Evolutionary conservation across 139 green algal genomes (phyloP).

Genomic region (Microglena sp.): DNA sequence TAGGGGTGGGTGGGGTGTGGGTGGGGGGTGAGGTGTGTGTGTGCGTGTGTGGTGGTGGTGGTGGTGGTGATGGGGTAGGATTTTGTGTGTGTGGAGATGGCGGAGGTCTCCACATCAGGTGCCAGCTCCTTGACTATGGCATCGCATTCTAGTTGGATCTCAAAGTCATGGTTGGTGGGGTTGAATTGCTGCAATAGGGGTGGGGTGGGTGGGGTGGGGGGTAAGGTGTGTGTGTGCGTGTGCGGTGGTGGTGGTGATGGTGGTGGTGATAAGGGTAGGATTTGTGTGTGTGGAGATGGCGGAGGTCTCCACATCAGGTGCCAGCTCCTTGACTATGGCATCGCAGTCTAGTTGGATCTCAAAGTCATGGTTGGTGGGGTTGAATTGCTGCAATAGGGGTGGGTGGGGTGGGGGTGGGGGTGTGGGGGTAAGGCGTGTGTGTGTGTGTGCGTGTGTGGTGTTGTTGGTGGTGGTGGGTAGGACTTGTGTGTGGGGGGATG

Average conservation of each 20-base stretch:
- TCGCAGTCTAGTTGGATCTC: conserved; percentile 81
- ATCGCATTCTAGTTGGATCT: conserved; percentile 77
- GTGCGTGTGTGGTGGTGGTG: neutral
- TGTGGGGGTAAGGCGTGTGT: no score
- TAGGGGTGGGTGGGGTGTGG: neutral
- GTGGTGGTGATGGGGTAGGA: neutral
- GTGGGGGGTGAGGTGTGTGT: neutral
- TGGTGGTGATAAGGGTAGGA: neutral
- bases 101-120: no score
- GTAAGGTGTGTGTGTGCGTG: conserved; percentile 4
- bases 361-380: conserved; percentile 73
- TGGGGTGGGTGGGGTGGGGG: no score
- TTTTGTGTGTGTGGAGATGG: neutral
- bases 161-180: conserved; percentile 74
- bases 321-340: conserved; percentile 33
- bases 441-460: no score
- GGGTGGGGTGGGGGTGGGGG: no score
- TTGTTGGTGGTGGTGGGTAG: no score
- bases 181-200: conserved; percentile 68
- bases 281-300: conserved; percentile 46
- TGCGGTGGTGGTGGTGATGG: conserved; percentile 3
- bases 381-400: conserved; percentile 62
- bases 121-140: conserved; percentile 42
- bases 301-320: conserved; percentile 39
- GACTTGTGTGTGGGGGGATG: no score